Base-by-base conservation (phyloP, 352 stramenopile species). In the Aphanomyces invadans region DNA sequence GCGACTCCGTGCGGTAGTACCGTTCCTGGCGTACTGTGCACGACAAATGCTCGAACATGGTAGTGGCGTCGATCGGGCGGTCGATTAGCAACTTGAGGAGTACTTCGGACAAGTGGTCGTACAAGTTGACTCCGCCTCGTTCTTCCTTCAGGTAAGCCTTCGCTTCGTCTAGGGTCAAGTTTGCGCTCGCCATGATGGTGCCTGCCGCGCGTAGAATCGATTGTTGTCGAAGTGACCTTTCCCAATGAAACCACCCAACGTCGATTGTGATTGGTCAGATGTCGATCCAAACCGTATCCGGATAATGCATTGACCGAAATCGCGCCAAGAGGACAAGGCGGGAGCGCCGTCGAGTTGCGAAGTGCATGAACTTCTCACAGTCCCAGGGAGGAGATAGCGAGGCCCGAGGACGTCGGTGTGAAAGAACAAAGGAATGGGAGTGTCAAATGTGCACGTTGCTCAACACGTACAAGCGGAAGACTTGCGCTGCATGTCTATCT, bases 131-230 rank as follows among this genome's bases (percentile, higher is more conserved):
- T 33, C 84, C 86, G 4, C 56, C 45, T 5, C 70, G 71, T 42
- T 95, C 81, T 54, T 92, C 86, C 74, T 95, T 87, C 59, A 96
- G 67, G 69, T 93, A 95, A 1, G 89, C 87, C 69, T 95, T 95
- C 23, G 87, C 88, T 69, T 92, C 83, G 33, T 96, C 89, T 48
- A 95, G 71, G 49, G 79, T 89, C 65, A 70, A 23, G 60, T 67
- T 67, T 19, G 28, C 17, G 23, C 55, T 46, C 36, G 60, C 48
- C 60, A 67, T 67, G 60, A 32, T 38, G 29, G 7, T 29, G 49
- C 36, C 36, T 57, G 49, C 12, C 49, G 7, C 46, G 19, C 23
- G 17, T 10, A 17, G 9, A 54, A 17, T 11, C 11, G 36, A 19
- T n/a, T 38, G 9, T n/a, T 33, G 4, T 32, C 29, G 25, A 39